Conservation (phyloP, 1,139 yeast species). For the Yamadazyma epiphylla region DNA sequence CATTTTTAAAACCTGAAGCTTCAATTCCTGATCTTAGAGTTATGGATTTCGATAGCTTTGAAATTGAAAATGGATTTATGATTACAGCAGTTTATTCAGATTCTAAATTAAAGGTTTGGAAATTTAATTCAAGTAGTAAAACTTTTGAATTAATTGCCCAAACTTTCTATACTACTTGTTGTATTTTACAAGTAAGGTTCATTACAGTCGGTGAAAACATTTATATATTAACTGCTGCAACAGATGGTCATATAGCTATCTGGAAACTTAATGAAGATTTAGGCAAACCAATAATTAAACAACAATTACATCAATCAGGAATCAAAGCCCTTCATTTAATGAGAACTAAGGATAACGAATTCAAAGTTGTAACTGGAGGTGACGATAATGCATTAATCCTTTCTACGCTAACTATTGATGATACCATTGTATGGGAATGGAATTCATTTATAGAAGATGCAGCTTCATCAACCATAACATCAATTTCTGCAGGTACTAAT, state of each 20-base stretch:
- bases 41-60: constrained; percentile 69
- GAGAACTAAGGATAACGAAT: constrained; percentile 15
- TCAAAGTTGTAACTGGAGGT: constrained; percentile 68
- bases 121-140: constrained; percentile 32
- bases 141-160: constrained; percentile 41
- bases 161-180: constrained; percentile 67
- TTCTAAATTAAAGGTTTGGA: constrained; percentile 69
- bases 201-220: constrained; percentile 24
- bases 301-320: constrained; percentile 79
- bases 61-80: constrained; percentile 41
- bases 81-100: constrained; percentile 79
- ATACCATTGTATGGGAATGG: constrained; percentile 17
- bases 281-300: constrained; percentile 31
- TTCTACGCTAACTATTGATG: constrained; percentile 28
- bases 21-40: constrained; percentile 78
- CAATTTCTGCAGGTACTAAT: constrained; percentile 35
- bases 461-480: constrained; percentile 85
- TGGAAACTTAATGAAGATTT: constrained; percentile 32
- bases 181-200: constrained; percentile 62
- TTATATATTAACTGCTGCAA: constrained; percentile 57
- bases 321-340: constrained; percentile 48
- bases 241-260: constrained; percentile 74
- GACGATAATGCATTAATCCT: constrained; percentile 79
- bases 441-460: constrained; percentile 47
- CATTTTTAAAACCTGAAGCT: constrained; percentile 45